Percentiles rank a stretch among this genome's conserved stretches.
Evolutionary conservation across 257 asterid species (phyloP).

Genomic region (Solanum virginianum): DNA sequence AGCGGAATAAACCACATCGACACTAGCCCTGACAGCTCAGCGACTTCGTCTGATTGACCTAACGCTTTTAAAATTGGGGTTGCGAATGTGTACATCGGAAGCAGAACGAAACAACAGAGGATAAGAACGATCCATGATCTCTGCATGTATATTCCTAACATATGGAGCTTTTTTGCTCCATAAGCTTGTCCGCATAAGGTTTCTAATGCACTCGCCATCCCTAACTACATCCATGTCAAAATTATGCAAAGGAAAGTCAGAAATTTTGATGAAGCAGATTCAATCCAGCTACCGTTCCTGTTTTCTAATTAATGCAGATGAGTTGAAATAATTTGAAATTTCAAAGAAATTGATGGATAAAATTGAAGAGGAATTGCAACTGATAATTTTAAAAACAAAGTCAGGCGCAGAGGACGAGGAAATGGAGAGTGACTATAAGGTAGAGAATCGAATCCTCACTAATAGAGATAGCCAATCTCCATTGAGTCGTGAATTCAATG

Average conservation of each 20-base stretch:
- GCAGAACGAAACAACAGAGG: constrained; percentile 5
- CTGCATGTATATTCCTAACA: constrained; percentile 23
- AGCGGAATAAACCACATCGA: constrained; percentile 19
- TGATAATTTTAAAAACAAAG: not conserved
- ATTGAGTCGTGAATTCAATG: not conserved
- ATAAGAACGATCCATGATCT: constrained; percentile 19
- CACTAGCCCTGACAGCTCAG: constrained; percentile 14
- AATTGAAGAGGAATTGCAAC: not conserved
- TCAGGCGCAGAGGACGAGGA: too few relatives aligned
- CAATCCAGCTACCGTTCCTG: not conserved
- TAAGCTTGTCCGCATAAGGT: constrained; percentile 30
- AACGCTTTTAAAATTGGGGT: constrained; percentile 20
- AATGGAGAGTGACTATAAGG: too few relatives aligned
- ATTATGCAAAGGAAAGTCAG: not conserved
- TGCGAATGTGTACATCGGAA: constrained; percentile 17
- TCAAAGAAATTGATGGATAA: not conserved
- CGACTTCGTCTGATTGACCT: constrained; percentile 22
- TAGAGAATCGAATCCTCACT: too few relatives aligned
- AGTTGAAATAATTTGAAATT: not conserved
- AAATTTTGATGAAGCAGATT: not conserved
- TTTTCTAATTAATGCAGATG: not conserved
- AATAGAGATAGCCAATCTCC: too few relatives aligned
- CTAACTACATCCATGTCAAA: constrained; percentile 5
- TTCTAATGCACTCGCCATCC: constrained; percentile 37
- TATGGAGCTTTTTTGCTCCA: constrained; percentile 18